Percentiles rank a stretch among this genome's conserved stretches.
Evolutionary conservation across 352 stramenopile species (phyloP).

Genomic region (Globisporangium solare): DNA sequence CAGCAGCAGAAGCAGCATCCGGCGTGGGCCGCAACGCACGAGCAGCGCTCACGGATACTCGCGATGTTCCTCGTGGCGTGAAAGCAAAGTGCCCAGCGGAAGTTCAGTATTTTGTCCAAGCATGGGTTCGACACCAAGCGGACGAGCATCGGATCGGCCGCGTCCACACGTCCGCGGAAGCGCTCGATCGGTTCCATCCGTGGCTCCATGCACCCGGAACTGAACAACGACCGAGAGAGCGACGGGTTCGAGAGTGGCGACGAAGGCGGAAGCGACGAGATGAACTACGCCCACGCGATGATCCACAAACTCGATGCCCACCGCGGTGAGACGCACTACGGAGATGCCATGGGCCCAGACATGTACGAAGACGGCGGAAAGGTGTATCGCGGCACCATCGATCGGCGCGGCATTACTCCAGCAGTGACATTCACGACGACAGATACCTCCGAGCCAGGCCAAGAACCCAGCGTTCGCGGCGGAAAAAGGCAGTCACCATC

Average conservation of each 20-base stretch:
- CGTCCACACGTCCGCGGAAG: neutral
- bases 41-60: conserved; percentile 7
- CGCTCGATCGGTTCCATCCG: conserved; percentile 3
- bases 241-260: neutral
- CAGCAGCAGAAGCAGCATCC: conserved; percentile 4
- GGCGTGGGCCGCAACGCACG: conserved; percentile 4
- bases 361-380: conserved; percentile 45
- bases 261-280: conserved; percentile 4
- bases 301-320: conserved; percentile 11
- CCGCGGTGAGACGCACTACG: conserved; percentile 22
- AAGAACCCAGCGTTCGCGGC: conserved; percentile 32
- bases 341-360: conserved; percentile 16
- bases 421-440: conserved; percentile 56
- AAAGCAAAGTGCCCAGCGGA: conserved; percentile 7
- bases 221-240: conserved; percentile 7
- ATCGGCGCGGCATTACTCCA: conserved; percentile 57
- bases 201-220: neutral
- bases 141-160: conserved; percentile 7
- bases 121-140: neutral
- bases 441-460: conserved; percentile 45
- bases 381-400: conserved; percentile 36
- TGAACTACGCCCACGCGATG: conserved; percentile 7
- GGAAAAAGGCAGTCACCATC: neutral
- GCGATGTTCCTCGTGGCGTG: neutral
- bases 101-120: conserved; percentile 7